These are phyloP conservation scores for Botrytis galanthina DNA, from an alignment of 2,329 filamentous ascomycete genomes.

Conservation along the genomic window DNA sequence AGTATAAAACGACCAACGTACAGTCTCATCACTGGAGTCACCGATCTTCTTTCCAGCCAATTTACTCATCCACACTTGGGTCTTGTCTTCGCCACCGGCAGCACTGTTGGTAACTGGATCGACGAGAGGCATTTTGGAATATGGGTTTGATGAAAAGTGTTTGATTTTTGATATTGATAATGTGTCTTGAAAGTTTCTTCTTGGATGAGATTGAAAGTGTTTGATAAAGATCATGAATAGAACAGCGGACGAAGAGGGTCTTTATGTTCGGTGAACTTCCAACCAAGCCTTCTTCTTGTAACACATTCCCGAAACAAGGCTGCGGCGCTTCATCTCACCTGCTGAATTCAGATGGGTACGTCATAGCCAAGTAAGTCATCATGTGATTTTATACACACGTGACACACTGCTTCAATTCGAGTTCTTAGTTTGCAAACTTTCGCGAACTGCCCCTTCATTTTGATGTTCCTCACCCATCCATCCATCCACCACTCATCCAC, in stretches of 20 bases:
- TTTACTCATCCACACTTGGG: slow-evolving; percentile 59
- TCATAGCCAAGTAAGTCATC: not conserved
- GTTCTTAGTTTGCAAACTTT: not conserved
- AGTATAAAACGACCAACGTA: slow-evolving; percentile 38
- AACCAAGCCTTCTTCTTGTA: not conserved
- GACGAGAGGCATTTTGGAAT: slow-evolving; percentile 60
- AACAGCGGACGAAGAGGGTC: not conserved
- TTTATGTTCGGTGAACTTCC: slow-evolving; percentile 7
- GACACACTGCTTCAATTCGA: not conserved
- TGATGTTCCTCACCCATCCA: not conserved
- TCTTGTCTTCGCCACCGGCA: slow-evolving; percentile 39
- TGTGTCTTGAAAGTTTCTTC: not conserved
- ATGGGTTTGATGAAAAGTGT: slow-evolving; percentile 23
- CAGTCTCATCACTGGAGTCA: slow-evolving; percentile 53
- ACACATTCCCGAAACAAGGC: slow-evolving; percentile 2
- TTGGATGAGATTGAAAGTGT: slow-evolving; percentile 8
- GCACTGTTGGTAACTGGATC: slow-evolving; percentile 54
- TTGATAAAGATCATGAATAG: slow-evolving; percentile 7
- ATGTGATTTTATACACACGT: not conserved
- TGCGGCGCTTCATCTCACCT: slow-evolving; percentile 1
- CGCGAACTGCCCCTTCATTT: slow-evolving; percentile 1
- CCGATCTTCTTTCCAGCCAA: slow-evolving; percentile 62
- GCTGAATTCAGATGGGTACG: slow-evolving; percentile 7
- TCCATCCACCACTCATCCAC: not conserved
- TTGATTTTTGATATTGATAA: slow-evolving; percentile 8